Conservation (phyloP, 78 protist genomes). For the Speleostelium caveatum region DNA sequence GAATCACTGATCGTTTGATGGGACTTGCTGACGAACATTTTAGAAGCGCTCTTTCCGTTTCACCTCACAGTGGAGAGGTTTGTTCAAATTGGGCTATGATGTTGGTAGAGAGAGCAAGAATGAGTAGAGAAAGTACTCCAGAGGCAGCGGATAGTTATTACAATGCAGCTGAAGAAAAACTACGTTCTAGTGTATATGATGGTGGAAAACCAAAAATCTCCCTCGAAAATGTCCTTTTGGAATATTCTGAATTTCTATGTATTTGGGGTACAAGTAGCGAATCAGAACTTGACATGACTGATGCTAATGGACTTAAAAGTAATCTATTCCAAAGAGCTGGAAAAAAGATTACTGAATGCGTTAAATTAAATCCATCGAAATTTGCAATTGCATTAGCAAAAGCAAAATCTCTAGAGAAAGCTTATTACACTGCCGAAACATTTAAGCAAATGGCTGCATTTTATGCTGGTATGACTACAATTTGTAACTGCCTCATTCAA, state of each 20-base stretch:
- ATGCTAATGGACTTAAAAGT: constrained; percentile 60
- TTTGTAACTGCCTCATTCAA: constrained; percentile 44
- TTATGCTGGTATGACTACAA: constrained; percentile 50
- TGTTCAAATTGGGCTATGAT: constrained; percentile 68
- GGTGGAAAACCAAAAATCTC: constrained; percentile 75
- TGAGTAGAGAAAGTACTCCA: constrained; percentile 37
- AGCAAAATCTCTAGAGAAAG: constrained; percentile 35
- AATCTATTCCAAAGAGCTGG: constrained; percentile 40
- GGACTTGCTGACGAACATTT: constrained; percentile 65
- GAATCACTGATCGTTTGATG: constrained; percentile 59
- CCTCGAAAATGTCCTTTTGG: constrained; percentile 59
- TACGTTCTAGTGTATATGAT: constrained; percentile 34
- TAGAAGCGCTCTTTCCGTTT: constrained; percentile 39
- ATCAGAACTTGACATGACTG: constrained; percentile 37
- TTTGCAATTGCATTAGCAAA: constrained; percentile 46
- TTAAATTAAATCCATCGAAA: constrained; percentile 61
- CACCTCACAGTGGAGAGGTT: constrained; percentile 68
- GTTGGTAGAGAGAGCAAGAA: constrained; percentile 69
- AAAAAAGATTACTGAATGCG: constrained; percentile 28
- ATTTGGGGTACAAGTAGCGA: constrained; percentile 44
- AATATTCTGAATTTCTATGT: constrained; percentile 64
- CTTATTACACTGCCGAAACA: constrained; percentile 7
- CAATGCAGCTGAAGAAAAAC: constrained; percentile 57
- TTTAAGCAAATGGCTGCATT: constrained; percentile 58
- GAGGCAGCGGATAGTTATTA: constrained; percentile 34